Evolutionary conservation across 1,139 yeast species (phyloP).

Genomic region (Yamadazyma blattariae): DNA sequence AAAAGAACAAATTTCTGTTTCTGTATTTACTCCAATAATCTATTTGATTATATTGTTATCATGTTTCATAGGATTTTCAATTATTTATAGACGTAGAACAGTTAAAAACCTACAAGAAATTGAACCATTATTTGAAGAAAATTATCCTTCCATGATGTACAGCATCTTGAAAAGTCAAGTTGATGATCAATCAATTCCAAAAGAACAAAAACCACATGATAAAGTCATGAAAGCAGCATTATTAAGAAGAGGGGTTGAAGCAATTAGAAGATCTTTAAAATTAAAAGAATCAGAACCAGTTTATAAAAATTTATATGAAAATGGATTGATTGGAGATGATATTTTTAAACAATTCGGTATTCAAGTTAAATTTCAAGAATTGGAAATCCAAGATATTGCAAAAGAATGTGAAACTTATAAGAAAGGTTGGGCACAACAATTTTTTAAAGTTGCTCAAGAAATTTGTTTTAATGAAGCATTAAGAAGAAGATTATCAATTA

Average conservation of each 20-base stretch:
- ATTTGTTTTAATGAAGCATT: conserved; percentile 90
- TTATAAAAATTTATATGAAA: conserved; percentile 71
- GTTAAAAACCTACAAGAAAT: conserved; percentile 51
- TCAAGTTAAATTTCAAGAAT: conserved; percentile 73
- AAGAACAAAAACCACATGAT: conserved; percentile 62
- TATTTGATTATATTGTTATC: conserved; percentile 72
- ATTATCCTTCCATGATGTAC: conserved; percentile 65
- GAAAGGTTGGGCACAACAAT: conserved; percentile 75
- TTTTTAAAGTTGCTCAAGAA: conserved; percentile 82
- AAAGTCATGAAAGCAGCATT: conserved; percentile 85
- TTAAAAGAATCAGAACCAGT: conserved; percentile 72
- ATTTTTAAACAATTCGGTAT: conserved; percentile 76
- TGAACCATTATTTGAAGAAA: conserved; percentile 70
- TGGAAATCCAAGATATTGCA: conserved; percentile 78
- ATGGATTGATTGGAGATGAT: conserved; percentile 90
- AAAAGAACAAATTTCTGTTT: conserved; percentile 41
- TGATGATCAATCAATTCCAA: conserved; percentile 35
- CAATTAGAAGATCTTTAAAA: conserved; percentile 62
- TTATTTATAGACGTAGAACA: conserved; percentile 63
- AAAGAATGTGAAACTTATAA: conserved; percentile 71
- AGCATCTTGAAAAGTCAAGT: conserved; percentile 51
- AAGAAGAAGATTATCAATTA: conserved; percentile 71
- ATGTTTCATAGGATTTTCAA: conserved; percentile 72
- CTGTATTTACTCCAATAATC: conserved; percentile 82
- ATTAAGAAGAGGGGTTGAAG: conserved; percentile 70